Evolutionary conservation across 1,139 yeast genomes (phyloP), one percentile per base, ranked within the genome.

Genomic region (Wickerhamomyces sp.): DNA sequence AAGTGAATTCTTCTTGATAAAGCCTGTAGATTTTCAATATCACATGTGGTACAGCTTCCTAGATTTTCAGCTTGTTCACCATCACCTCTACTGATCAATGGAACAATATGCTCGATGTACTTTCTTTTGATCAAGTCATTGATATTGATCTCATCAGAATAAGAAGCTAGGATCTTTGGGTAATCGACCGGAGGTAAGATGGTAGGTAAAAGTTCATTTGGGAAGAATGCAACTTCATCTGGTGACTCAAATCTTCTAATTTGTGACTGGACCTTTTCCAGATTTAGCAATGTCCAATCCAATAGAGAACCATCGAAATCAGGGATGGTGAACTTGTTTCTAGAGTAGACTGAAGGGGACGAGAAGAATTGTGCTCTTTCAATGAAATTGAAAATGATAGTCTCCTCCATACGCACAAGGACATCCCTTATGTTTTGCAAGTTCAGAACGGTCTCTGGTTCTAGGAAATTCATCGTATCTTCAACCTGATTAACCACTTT

Each of bases 1-100:
- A 93, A 93, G 67, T 93, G 99, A 55, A 93, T 89, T 62, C 99
- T 78, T 59, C 99, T 76, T n/a, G 96, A 86, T 41, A 93, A 69
- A 6, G 96, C 83, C 64, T 91, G 97, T 53, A 93, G 73, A 55
- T 87, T 79, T 55, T 86, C 95, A 49, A 93, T 85, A 62, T 93
- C 99, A 54, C 89, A 74, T 36, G 81, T 71, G 1, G 95, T 84
- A 37, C 94, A 89, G 27, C 95, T 84, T 0, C 99, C 99, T 51
- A 81, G 73, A 64, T 91, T 93, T 61, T 91, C 97, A 42, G 75
- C 70, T 59, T 89, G 95, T 48, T 88, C 94, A 10, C 93, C 95
- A 6, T 65, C 65, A 32, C 71, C 74, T 40, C 84, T 83, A 23
- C 93, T 77, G 23, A 90, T 77, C 46, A 76, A 63, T 0, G 96